These are phyloP conservation scores for Candida chilensis DNA, from an alignment of 805 yeast genomes.

Conservation along the genomic window DNA sequence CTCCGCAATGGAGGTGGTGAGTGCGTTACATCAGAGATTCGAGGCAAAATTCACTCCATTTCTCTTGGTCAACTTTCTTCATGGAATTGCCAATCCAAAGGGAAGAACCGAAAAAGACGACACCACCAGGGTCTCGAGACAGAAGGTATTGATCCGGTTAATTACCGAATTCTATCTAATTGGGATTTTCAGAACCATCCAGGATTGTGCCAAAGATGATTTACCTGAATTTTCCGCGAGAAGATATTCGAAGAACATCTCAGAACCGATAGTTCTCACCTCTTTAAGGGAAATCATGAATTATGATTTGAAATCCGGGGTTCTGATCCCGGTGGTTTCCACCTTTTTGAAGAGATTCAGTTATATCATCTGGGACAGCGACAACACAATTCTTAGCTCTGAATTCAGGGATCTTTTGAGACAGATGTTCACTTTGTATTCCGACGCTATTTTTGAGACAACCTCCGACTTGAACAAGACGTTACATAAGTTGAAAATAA, in stretches of 20 bases:
- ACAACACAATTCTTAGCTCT: slow-evolving; percentile 15
- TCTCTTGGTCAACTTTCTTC: slow-evolving; percentile 30
- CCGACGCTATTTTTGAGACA: slow-evolving; percentile 28
- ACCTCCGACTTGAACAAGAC: slow-evolving; percentile 23
- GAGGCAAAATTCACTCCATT: slow-evolving; percentile 38
- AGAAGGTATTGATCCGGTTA: slow-evolving; percentile 38
- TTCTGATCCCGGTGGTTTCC: slow-evolving; percentile 25
- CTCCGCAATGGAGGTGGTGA: slow-evolving; percentile 59
- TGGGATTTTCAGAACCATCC: slow-evolving; percentile 42
- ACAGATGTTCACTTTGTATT: slow-evolving; percentile 30
- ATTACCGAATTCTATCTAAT: slow-evolving; percentile 49
- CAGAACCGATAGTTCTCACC: slow-evolving; percentile 28
- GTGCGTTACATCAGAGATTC: slow-evolving; percentile 76
- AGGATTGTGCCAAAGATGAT: slow-evolving; percentile 27
- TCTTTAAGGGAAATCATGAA: slow-evolving; percentile 36
- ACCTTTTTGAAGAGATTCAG: slow-evolving; percentile 40
- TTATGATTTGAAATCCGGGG: slow-evolving; percentile 18
- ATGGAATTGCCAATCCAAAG: slow-evolving; percentile 25
- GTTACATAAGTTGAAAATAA: slow-evolving; percentile 21
- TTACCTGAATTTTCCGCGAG: slow-evolving; percentile 34
- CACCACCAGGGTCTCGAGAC: slow-evolving; percentile 23
- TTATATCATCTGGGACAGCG: slow-evolving; percentile 17
- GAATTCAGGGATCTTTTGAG: slow-evolving; percentile 15
- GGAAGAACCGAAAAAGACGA: slow-evolving; percentile 34
- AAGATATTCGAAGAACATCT: slow-evolving; percentile 14